A percentile compares a stretch with the other conserved stretches of the same genome.
These are phyloP conservation scores for Fusarium buxicola DNA, from an alignment of 2,329 filamentous ascomycete genomes.

Conservation along the genomic window DNA sequence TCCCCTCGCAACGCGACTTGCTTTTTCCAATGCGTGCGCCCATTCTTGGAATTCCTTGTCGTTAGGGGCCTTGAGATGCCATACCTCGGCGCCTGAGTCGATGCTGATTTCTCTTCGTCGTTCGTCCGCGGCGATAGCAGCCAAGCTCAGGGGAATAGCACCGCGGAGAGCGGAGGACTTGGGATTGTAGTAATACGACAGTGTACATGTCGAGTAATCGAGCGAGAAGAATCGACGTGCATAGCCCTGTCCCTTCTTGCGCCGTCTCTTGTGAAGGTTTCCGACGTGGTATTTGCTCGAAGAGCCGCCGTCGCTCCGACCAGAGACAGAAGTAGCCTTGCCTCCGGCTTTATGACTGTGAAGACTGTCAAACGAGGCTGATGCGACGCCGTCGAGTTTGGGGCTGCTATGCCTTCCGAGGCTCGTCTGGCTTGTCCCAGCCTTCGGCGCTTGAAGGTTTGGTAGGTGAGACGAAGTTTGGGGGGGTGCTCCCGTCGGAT, in stretches of 20 bases:
- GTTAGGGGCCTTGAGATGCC: slow-evolving; percentile 89
- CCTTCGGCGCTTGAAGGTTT: slow-evolving; percentile 60
- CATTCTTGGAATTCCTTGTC: slow-evolving; percentile 88
- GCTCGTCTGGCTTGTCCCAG: slow-evolving; percentile 61
- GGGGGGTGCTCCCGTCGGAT: slow-evolving; percentile 84
- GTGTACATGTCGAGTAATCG: slow-evolving; percentile 91
- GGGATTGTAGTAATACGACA: slow-evolving; percentile 96
- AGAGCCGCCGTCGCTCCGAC: slow-evolving; percentile 61
- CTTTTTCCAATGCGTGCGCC: slow-evolving; percentile 86
- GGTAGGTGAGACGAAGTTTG: slow-evolving; percentile 79
- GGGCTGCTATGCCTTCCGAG: slow-evolving; percentile 62
- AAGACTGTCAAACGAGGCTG: slow-evolving; percentile 71
- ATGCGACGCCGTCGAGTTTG: slow-evolving; percentile 57
- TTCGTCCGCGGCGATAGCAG: slow-evolving; percentile 90
- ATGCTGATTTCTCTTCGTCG: slow-evolving; percentile 92
- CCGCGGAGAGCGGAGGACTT: slow-evolving; percentile 93
- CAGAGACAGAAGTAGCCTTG: slow-evolving; percentile 62
- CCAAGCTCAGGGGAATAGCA: slow-evolving; percentile 90
- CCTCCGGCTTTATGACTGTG: slow-evolving; percentile 61
- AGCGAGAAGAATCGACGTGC: slow-evolving; percentile 95
- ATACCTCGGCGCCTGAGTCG: slow-evolving; percentile 95
- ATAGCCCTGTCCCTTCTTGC: slow-evolving; percentile 94
- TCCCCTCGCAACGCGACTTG: slow-evolving; percentile 74
- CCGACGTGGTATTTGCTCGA: slow-evolving; percentile 79
- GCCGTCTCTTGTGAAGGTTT: slow-evolving; percentile 85